Base-by-base conservation (phyloP, 2,329 filamentous ascomycete genomes). In the Boeremia lycopersici region DNA sequence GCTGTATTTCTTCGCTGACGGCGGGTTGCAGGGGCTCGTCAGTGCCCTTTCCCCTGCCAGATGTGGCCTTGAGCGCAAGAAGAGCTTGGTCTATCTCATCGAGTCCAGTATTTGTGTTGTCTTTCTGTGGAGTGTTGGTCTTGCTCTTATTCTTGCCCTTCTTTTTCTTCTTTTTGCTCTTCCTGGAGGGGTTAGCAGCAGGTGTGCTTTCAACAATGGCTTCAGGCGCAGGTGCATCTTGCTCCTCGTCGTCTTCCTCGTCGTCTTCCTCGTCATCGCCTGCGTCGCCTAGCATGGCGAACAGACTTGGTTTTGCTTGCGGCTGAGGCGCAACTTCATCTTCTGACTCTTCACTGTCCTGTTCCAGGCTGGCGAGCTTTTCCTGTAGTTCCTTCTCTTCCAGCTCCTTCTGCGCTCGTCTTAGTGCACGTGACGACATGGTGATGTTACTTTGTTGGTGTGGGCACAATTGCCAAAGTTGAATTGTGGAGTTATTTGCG, bases 41-140 rank as follows among this genome's bases (percentile, higher is more conserved):
- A 56, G 49, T 64, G 56, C 40, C 48, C 12, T 54, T 49, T 19
- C 59, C 62, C 12, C 52, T 46, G 10, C 60, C 65, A 30, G 67
- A 57, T 15, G 65, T 56, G n/a, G 82, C 45, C 15, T 69, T 81
- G 34, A 90, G 74, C 34, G 85, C 81, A 61, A 82, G 81, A 26
- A 90, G 72, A 2, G 86, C 87, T 48, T 78, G 77, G 68, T 90
- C 87, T 45, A 90, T 89, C 60, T 90, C 87, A 62, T 90, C 86
- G 25, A 85, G 69, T 11, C 64, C 70, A 8, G 65, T 63, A 4
- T 68, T 48, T 8, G 66, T 33, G 13, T 72, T 66, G 41, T 54
- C 33, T 56, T 56, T 42, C 48, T 55, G 57, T 17, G 62, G 51
- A 6, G 49, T 64, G 41, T 67, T 70, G 39, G 63, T 71, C 28